Percentiles rank a stretch among this genome's conserved stretches.
phyloP scores from a whole-genome alignment of 805 yeast genomes.

The Yueomyces sinensis region DNA sequence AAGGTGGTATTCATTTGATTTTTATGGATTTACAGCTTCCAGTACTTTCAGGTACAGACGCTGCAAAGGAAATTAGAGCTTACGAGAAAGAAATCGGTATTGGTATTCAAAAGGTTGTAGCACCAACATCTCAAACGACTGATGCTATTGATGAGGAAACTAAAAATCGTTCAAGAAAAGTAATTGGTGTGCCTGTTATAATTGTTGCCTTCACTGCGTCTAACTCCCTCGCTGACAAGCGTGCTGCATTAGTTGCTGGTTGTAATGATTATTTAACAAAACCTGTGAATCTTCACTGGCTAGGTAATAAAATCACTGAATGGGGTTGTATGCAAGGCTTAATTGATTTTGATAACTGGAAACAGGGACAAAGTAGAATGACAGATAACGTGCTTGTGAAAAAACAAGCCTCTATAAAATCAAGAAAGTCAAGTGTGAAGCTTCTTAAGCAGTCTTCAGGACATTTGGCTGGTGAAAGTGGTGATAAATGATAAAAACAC shows the following conservation, averaged over 20 bases:
- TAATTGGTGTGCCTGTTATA: slow-evolving; percentile 73
- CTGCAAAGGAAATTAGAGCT: slow-evolving; percentile 80
- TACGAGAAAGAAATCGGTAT: slow-evolving; percentile 70
- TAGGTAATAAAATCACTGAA: slow-evolving; percentile 83
- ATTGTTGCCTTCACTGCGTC: slow-evolving; percentile 95
- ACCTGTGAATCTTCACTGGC: slow-evolving; percentile 91
- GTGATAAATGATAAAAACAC: too few species aligned
- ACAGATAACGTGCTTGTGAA: slow-evolving; percentile 20
- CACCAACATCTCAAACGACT: background rate
- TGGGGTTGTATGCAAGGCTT: slow-evolving; percentile 99
- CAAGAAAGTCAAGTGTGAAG: background rate
- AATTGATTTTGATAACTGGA: slow-evolving; percentile 92
- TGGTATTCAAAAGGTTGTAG: slow-evolving; percentile 28
- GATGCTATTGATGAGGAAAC: background rate
- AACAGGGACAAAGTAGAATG: slow-evolving; percentile 31
- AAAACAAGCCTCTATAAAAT: slow-evolving; percentile 5
- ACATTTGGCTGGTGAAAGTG: too few species aligned
- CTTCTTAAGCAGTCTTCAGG: background rate
- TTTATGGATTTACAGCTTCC: slow-evolving; percentile 97
- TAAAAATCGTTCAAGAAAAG: background rate
- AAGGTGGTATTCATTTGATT: slow-evolving; percentile 88
- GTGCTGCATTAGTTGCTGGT: slow-evolving; percentile 90
- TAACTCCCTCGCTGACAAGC: slow-evolving; percentile 69
- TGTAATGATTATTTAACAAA: slow-evolving; percentile 94
- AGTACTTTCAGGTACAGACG: slow-evolving; percentile 90